Conservation (phyloP, 352 stramenopile species). For the Pythium plurisporium region DNA sequence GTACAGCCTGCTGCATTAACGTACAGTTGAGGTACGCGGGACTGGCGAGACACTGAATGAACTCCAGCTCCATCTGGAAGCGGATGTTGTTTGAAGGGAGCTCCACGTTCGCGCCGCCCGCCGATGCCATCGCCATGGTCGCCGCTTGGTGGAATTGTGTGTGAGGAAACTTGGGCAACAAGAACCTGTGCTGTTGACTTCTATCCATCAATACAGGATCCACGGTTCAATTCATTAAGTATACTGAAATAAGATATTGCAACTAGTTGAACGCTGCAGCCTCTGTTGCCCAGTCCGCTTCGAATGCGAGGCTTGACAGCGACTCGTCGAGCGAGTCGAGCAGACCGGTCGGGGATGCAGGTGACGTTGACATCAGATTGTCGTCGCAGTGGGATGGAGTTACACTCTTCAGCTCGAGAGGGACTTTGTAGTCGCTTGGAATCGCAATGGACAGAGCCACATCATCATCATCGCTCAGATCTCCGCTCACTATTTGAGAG, state of each 20-base stretch:
- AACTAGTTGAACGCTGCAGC: neutral
- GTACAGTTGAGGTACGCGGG: slow-evolving; percentile 87
- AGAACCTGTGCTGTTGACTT: neutral
- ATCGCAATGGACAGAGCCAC: neutral
- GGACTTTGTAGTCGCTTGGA: slow-evolving; percentile 15
- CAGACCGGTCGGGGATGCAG: slow-evolving; percentile 7
- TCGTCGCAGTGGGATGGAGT: slow-evolving; percentile 9
- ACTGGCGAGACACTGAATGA: slow-evolving; percentile 89
- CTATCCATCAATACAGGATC: neutral
- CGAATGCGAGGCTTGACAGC: slow-evolving; percentile 67
- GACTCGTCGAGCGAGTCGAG: slow-evolving; percentile 33
- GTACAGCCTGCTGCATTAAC: too few species aligned
- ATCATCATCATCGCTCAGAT: neutral
- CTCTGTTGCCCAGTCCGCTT: slow-evolving; percentile 70
- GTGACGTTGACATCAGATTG: slow-evolving; percentile 7
- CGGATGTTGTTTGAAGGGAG: slow-evolving; percentile 86
- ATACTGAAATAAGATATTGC: neutral
- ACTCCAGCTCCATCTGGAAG: slow-evolving; percentile 93
- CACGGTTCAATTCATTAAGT: neutral
- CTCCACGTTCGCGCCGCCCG: slow-evolving; percentile 34
- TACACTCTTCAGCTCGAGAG: slow-evolving; percentile 51
- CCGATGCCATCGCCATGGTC: slow-evolving; percentile 3
- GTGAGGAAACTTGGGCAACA: too few species aligned
- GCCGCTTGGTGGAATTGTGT: neutral
- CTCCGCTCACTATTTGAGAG: too few species aligned